These are phyloP conservation scores for Calycina herbarum DNA, from an alignment of 2,329 filamentous ascomycete genomes.

Conservation along the genomic window DNA sequence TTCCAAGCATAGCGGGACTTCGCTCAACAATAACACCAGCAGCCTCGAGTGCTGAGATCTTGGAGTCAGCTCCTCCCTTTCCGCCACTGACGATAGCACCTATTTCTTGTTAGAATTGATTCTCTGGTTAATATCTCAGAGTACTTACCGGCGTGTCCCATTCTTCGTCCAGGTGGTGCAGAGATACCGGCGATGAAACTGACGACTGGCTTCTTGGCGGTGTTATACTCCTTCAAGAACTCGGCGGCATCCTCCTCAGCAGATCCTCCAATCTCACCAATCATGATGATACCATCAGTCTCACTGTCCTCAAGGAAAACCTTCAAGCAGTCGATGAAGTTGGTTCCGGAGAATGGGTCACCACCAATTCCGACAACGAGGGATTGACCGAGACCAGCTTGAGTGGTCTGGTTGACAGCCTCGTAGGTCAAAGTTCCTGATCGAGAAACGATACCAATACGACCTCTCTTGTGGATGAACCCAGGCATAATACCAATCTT, in stretches of 20 bases:
- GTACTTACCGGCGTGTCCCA: slow-evolving; percentile 85
- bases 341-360: slow-evolving; percentile 98
- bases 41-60: slow-evolving; percentile 90
- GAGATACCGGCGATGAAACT: slow-evolving; percentile 99
- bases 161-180: slow-evolving; percentile 90
- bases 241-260: slow-evolving; percentile 98
- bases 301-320: slow-evolving; percentile 95
- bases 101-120: slow-evolving; percentile 30
- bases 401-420: slow-evolving; percentile 98
- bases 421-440: slow-evolving; percentile 99
- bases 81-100: slow-evolving; percentile 92
- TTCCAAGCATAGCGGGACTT: slow-evolving; percentile 87
- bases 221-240: slow-evolving; percentile 91
- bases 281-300: slow-evolving; percentile 99
- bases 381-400: slow-evolving; percentile 93
- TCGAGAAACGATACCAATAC: slow-evolving; percentile 96
- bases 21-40: slow-evolving; percentile 96
- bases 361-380: slow-evolving; percentile 98
- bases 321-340: slow-evolving; percentile 99
- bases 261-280: slow-evolving; percentile 96
- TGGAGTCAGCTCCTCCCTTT: slow-evolving; percentile 96
- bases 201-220: slow-evolving; percentile 90
- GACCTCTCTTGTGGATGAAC: slow-evolving; percentile 99
- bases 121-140: neutral
- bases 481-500: slow-evolving; percentile 99